Evolutionary conservation across 257 asterid species (phyloP), one percentile per base, ranked within the genome.

Genomic region (Vinca minor): DNA sequence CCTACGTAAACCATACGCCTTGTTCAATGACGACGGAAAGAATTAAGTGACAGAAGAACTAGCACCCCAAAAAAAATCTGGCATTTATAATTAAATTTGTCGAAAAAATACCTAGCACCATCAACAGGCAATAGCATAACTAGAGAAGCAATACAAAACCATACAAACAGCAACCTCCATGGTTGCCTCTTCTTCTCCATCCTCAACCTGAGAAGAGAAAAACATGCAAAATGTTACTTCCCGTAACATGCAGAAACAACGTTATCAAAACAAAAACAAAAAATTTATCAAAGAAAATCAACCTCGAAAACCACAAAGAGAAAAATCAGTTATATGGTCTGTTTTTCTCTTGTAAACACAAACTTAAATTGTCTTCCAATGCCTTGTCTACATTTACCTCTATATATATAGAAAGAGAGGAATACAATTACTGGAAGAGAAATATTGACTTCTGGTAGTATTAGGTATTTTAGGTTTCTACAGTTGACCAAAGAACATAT

Each of bases 391-490:
- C 59, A 53, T 28, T 38, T 15, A 52, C 46, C 10, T 10, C 0
- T 4, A 50, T 9, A 50, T 50, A 50, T 4, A 38, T 4, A 54
- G 38, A 28, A 21, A 15, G 49, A 15, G 49, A 44, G 20, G 5
- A 6, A 31, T 14, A 55, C 5, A n/a, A 31, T 26, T 34, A 28
- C 21, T 54, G 1, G 38, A 17, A 3, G 25, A 0, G 14, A 55
- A 55, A 55, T 13, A 55, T 55, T 55, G 61, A 55, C 61, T 55
- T 55, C 41, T 55, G 61, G 61, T 18, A 55, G 14, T 15, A 55
- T 55, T 55, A 55, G 61, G 61, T 55, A 55, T 55, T 55, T 55
- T 55, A 55, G 61, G 61, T 55, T 55, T 55, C 61, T 31, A 55
- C 25, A 29, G 61, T 55, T 31, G 61, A 55, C 61, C 41, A 13